Evolutionary conservation across 176 grass and related monocot species (phyloP).

Genomic region (Cenchrus fungigraminus): DNA sequence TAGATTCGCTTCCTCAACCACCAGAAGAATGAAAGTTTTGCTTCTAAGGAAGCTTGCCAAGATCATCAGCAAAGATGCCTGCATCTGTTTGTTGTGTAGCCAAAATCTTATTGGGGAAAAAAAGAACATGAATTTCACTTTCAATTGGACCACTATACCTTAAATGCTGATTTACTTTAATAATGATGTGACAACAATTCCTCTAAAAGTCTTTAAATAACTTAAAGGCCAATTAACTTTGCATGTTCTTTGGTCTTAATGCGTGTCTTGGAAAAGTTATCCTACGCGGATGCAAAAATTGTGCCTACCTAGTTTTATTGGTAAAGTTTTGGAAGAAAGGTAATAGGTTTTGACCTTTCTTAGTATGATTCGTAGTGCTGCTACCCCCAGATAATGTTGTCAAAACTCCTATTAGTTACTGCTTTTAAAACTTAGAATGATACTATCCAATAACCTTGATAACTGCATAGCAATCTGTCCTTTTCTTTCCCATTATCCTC

Average conservation of each 20-base stretch:
- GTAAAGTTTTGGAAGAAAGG: conserved; percentile 5
- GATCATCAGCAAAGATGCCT: conserved; percentile 17
- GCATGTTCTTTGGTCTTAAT: conserved; percentile 23
- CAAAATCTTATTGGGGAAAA: conserved; percentile 15
- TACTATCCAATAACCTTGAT: background rate
- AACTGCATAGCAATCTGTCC: background rate
- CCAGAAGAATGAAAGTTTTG: conserved; percentile 31
- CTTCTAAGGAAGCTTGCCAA: conserved; percentile 33
- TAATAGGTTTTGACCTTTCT: background rate
- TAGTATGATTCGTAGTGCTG: background rate
- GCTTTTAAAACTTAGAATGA: background rate
- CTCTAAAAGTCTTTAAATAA: conserved; percentile 31
- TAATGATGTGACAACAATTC: conserved; percentile 4
- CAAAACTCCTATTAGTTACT: background rate
- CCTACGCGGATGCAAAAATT: background rate
- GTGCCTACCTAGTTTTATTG: background rate
- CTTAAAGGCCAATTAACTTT: conserved; percentile 33
- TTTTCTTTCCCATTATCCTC: background rate
- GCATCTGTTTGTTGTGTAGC: background rate
- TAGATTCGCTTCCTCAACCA: conserved; percentile 4
- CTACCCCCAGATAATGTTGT: background rate
- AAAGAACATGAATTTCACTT: conserved; percentile 27
- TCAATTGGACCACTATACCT: conserved; percentile 18
- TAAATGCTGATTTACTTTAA: conserved; percentile 32
- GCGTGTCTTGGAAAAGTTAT: background rate